phyloP scores from a whole-genome alignment of 306 rosid genomes.

The Sophora flavescens region DNA sequence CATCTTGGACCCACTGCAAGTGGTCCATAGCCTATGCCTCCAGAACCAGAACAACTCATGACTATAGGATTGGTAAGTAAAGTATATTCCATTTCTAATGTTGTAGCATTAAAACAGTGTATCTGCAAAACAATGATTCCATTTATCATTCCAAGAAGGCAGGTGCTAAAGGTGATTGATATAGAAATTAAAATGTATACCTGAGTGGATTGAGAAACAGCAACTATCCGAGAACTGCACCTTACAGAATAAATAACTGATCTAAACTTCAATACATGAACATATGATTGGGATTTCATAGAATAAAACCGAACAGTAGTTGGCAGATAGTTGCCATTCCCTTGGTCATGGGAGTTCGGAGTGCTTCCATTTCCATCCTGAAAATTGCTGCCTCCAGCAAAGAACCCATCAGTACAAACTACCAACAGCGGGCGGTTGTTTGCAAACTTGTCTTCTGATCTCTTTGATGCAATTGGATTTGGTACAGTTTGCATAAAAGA shows the following conservation, averaged over 20 bases:
- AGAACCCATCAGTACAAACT: slow-evolving; percentile 79
- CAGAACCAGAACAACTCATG: slow-evolving; percentile 68
- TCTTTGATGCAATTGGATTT: slow-evolving; percentile 72
- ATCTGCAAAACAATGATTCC: slow-evolving; percentile 64
- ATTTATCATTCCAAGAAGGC: slow-evolving; percentile 37
- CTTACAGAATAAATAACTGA: slow-evolving; percentile 83
- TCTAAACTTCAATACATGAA: slow-evolving; percentile 86
- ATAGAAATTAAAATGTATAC: slow-evolving; percentile 51
- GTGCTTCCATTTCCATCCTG: slow-evolving; percentile 67
- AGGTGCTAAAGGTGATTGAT: slow-evolving; percentile 15
- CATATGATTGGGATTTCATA: slow-evolving; percentile 80
- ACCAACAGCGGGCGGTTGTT: slow-evolving; percentile 77
- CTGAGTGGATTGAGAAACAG: slow-evolving; percentile 85
- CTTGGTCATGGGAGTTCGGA: slow-evolving; percentile 66
- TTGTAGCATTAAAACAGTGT: slow-evolving; percentile 83
- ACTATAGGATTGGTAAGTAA: slow-evolving; percentile 83
- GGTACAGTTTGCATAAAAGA: slow-evolving; percentile 93
- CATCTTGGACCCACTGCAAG: slow-evolving; percentile 96
- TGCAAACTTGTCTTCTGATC: slow-evolving; percentile 69
- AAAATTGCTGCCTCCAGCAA: slow-evolving; percentile 60
- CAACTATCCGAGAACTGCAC: slow-evolving; percentile 91
- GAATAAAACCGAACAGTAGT: slow-evolving; percentile 86
- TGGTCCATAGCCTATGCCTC: slow-evolving; percentile 89
- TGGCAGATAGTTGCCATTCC: slow-evolving; percentile 71
- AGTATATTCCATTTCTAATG: slow-evolving; percentile 82